Evolutionary conservation across 2,329 filamentous ascomycete species (phyloP), one percentile per base, ranked within the genome.

Genomic region (Dactylonectria macrodidyma): DNA sequence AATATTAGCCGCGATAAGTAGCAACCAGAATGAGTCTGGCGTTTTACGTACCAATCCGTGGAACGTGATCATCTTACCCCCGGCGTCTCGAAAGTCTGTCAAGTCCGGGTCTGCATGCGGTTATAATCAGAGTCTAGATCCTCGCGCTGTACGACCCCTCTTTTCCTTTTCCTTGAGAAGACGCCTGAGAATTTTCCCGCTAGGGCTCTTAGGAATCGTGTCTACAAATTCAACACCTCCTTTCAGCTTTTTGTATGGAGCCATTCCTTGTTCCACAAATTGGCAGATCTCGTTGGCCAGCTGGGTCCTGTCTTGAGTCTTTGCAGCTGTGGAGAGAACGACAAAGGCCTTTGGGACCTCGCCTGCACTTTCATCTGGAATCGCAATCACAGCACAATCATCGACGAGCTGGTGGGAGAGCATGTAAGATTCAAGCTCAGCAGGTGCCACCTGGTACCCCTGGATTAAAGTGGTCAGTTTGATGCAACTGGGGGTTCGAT

Each of bases 371-470:
- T 84, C 82, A 59, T 89, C 83, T 0, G 88, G 90, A 1, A 94
- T 84, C 14, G 90, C 90, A 68, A 95, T 93, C 19, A 95, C 92
- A n/a, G 92, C 90, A 72, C 90, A 92, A 79, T 95, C 92, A 24
- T 89, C 88, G 34, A 95, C 92, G 14, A 86, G 85, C 0, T 89
- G 88, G 76, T 94, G 92, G 0, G 89, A 87, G 24, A 95, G 88
- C 12, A 95, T 83, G 74, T 93, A 91, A 1, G 91, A 90, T 81
- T 95, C 92, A 1, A 95, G 87, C 77, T 95, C 92, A 1, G 92
- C 92, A 0, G 92, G 92, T 4, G 92, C 92, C 38, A 95, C 92
- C 87, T 95, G 92, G 62, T 90, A 63, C 7, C 87, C 68, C 68
- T 70, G 14, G 12, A 24, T 30, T 9, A 36, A 36, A 11, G 34